Percentiles rank a stretch among this genome's conserved stretches.
These are phyloP conservation scores for Stephania yunnanensis DNA, from an alignment of 164 flowering plant species.

Conservation along the genomic window DNA sequence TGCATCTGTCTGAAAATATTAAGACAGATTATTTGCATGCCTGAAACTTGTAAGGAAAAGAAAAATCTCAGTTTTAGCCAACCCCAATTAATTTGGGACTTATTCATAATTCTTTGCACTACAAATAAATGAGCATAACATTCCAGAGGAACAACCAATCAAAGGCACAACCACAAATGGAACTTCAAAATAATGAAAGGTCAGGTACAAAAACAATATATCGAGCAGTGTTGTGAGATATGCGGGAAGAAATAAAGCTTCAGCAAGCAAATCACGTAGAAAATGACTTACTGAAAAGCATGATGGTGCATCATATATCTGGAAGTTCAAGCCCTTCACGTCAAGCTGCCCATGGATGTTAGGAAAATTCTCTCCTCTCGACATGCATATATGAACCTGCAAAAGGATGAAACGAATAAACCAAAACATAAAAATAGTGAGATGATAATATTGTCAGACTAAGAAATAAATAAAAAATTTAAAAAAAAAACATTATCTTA, in stretches of 20 bases:
- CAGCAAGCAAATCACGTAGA: neutral
- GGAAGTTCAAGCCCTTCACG: constrained; percentile 72
- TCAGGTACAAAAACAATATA: no score
- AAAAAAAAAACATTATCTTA: no score
- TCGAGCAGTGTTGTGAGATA: no score
- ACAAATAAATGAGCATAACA: no score
- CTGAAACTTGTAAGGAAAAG: neutral
- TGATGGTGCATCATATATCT: constrained; percentile 82
- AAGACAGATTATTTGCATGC: neutral
- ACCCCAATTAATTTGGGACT: neutral
- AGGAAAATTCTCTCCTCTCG: constrained; percentile 89
- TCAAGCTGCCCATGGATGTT: constrained; percentile 97
- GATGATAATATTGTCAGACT: neutral
- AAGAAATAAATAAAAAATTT: no score
- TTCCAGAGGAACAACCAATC: no score
- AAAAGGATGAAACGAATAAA: constrained; percentile 6
- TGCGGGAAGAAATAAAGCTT: no score
- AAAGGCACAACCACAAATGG: no score
- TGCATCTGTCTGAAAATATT: neutral
- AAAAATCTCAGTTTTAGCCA: neutral
- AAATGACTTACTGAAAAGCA: constrained; percentile 60
- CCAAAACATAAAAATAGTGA: neutral
- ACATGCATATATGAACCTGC: constrained; percentile 97
- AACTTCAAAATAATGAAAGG: no score
- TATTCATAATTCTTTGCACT: no score